phyloP scores from a whole-genome alignment of 495 filamentous ascomycete species.

The Thermothielavioides terrestris region DNA sequence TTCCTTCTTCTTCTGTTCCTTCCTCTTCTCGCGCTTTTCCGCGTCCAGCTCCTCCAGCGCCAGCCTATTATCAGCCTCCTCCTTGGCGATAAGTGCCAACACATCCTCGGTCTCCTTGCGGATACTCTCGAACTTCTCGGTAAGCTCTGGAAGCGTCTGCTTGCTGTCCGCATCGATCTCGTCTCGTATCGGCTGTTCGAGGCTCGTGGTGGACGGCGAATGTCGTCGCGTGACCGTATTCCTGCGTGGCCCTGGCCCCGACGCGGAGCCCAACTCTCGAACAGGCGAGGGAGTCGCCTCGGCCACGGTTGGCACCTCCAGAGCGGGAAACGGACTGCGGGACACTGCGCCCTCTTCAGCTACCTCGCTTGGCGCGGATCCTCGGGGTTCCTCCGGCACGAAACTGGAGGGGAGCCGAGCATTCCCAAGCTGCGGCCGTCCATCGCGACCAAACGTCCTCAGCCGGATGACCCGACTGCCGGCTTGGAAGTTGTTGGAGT shows the following conservation, averaged over 20 bases:
- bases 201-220: constrained; percentile 60
- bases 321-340: constrained; percentile 34
- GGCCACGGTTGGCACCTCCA: constrained; percentile 48
- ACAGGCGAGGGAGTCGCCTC: constrained; percentile 45
- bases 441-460: constrained; percentile 51
- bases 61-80: constrained; percentile 57
- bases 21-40: constrained; percentile 62
- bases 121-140: constrained; percentile 60
- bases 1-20: constrained; percentile 73
- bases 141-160: constrained; percentile 47
- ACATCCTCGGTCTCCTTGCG: constrained; percentile 61
- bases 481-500: constrained; percentile 82
- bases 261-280: constrained; percentile 52
- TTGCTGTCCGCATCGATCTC: constrained; percentile 35
- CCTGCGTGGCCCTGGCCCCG: constrained; percentile 51
- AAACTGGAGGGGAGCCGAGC: constrained; percentile 47
- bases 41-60: constrained; percentile 67
- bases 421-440: constrained; percentile 47
- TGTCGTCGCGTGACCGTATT: constrained; percentile 62
- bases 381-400: constrained; percentile 36
- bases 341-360: constrained; percentile 32
- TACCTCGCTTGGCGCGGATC: constrained; percentile 30
- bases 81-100: constrained; percentile 45
- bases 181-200: constrained; percentile 46
- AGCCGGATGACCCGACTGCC: constrained; percentile 78